Evolutionary conservation across 2,329 filamentous ascomycete genomes (phyloP), one percentile per base, ranked within the genome.

Genomic region (Lasiodiplodia sp.): DNA sequence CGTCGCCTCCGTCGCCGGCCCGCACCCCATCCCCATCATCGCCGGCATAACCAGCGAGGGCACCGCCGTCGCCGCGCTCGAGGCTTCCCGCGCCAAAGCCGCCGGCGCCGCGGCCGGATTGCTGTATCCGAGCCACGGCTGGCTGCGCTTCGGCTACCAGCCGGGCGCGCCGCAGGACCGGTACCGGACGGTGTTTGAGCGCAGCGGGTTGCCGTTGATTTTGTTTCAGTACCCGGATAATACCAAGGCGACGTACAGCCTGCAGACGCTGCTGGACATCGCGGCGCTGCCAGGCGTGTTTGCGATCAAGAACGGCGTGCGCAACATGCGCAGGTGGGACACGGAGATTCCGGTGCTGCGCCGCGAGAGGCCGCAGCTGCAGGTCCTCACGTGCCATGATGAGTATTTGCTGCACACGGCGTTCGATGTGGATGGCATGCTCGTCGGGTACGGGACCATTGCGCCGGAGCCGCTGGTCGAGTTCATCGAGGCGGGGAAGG

Each of bases 241-340:
- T 75, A 86, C 84, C 21, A 86, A 86, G 74, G 83, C 84, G 3
- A 85, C 81, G 0, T 86, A 86, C 73, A 84, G 75, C 70, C 77
- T 86, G 25, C 79, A 86, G 70, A 86, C 84, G 0, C 80, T 86
- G 71, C 80, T 87, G 2, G 84, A 86, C 63, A 86, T 86, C 66
- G 78, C 84, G 2, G 85, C 84, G 8, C 83, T 80, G 40, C 85
- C 84, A 1, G 84, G 85, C 34, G 83, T 85, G 6, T 85, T 86
- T 56, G 85, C 85, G 18, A 86, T 86, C 84, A 86, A 86, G 80
- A 86, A 86, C 70, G 85, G 85, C 23, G 85, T 86, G 11, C 82
- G 85, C 66, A 86, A 86, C 74, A 86, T 86, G 85, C 80, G 83
- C n/a, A 82, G 85, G 21, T 86, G 85, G 85, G 85, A 86, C 64